Conservation (phyloP, 257 asterid genomes). For the Solanum lycopersicoides region DNA sequence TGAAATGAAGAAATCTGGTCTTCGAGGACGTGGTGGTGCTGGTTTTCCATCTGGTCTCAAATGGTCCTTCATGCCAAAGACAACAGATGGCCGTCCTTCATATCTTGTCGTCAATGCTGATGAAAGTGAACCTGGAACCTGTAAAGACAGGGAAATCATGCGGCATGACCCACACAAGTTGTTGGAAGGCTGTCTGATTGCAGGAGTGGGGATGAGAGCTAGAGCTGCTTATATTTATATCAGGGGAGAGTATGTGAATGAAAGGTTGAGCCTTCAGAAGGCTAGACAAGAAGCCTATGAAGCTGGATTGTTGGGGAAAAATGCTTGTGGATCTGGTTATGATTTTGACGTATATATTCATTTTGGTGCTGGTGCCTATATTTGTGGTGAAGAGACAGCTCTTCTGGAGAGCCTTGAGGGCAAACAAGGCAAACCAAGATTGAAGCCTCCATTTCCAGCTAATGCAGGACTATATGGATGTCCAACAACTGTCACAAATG, state of each 20-base stretch:
- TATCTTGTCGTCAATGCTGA: slow-evolving; percentile 98
- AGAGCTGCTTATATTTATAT: slow-evolving; percentile 91
- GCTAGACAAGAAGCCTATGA: slow-evolving; percentile 93
- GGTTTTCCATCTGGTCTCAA: slow-evolving; percentile 98
- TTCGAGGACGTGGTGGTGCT: slow-evolving; percentile 99
- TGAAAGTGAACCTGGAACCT: slow-evolving; percentile 99
- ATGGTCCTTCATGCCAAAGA: slow-evolving; percentile 99
- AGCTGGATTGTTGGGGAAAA: slow-evolving; percentile 84
- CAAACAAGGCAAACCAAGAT: slow-evolving; percentile 93
- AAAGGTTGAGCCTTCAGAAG: slow-evolving; percentile 69
- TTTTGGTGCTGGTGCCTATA: slow-evolving; percentile 96
- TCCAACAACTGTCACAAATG: slow-evolving; percentile 95
- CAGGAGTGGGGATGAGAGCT: slow-evolving; percentile 99
- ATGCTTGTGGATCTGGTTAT: slow-evolving; percentile 95
- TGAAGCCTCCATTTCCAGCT: slow-evolving; percentile 99
- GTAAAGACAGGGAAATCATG: slow-evolving; percentile 98
- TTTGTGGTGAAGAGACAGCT: slow-evolving; percentile 98
- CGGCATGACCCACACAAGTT: slow-evolving; percentile 98
- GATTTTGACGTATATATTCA: slow-evolving; percentile 95
- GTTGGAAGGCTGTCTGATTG: slow-evolving; percentile 92
- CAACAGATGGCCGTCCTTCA: slow-evolving; percentile 94
- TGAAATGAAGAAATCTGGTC: slow-evolving; percentile 96
- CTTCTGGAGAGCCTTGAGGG: slow-evolving; percentile 99
- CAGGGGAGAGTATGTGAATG: slow-evolving; percentile 96
- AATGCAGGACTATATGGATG: slow-evolving; percentile 95